Conservation (phyloP, 139 green algal genomes). For the Trebouxia sp. region DNA sequence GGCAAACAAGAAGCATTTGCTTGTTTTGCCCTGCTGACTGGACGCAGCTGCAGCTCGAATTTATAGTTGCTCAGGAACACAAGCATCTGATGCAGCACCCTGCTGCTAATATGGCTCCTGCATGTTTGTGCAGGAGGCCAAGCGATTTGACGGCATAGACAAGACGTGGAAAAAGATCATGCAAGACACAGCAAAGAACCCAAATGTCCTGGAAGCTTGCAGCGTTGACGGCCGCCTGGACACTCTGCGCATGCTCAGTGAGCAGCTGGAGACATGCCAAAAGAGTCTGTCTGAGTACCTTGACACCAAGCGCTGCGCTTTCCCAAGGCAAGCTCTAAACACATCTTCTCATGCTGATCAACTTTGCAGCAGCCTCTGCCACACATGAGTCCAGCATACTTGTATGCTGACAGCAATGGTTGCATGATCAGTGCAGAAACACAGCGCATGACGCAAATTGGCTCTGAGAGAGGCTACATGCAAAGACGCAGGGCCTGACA, state of each 20-base stretch:
- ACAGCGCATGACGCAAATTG: too few species aligned
- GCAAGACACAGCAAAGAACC: slow-evolving; percentile 73
- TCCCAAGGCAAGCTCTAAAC: slow-evolving; percentile 46
- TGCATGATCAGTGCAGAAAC: neutral
- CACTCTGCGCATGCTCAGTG: slow-evolving; percentile 59
- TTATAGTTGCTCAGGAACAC: neutral
- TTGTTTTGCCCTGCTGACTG: too few species aligned
- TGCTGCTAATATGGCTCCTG: neutral
- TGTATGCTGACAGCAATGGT: neutral
- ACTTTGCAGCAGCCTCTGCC: too few species aligned
- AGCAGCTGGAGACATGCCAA: slow-evolving; percentile 81
- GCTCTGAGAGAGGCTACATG: neutral
- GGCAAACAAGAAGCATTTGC: too few species aligned
- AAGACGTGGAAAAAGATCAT: slow-evolving; percentile 81
- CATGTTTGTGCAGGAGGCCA: slow-evolving; percentile 63
- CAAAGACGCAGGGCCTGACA: neutral
- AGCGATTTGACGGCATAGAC: slow-evolving; percentile 84
- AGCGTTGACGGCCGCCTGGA: slow-evolving; percentile 61
- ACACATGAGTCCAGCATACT: too few species aligned
- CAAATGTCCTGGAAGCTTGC: slow-evolving; percentile 78
- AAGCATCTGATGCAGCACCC: neutral
- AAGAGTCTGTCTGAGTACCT: slow-evolving; percentile 84
- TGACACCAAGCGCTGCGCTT: slow-evolving; percentile 81
- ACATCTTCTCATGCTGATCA: neutral
- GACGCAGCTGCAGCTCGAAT: neutral